phyloP scores from a whole-genome alignment of 805 yeast genomes.

The Yarrowia phangngaensis region DNA sequence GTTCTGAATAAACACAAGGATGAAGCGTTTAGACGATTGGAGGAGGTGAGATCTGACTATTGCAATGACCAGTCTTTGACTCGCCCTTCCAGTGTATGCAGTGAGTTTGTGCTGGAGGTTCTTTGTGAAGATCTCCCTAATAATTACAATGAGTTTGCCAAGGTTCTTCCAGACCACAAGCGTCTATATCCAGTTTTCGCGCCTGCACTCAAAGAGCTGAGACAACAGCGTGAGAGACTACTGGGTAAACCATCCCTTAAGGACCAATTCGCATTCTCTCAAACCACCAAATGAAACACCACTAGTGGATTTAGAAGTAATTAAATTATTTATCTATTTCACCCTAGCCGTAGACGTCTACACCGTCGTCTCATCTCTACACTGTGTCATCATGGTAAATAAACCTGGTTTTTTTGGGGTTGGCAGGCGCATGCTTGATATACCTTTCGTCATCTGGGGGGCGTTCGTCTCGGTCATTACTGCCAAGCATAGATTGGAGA shows the following conservation, averaged over 20 bases:
- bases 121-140: not conserved
- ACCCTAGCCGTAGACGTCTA: no score
- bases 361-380: no score
- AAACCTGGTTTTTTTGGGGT: conserved; percentile 51
- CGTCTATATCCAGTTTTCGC: not conserved
- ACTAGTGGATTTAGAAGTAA: not conserved
- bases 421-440: conserved; percentile 50
- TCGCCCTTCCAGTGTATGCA: conserved; percentile 1
- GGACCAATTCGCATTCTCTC: conserved; percentile 14
- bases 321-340: no score
- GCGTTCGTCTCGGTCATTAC: conserved; percentile 46
- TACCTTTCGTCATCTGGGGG: conserved; percentile 58
- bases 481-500: conserved; percentile 59
- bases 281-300: not conserved
- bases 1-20: not conserved
- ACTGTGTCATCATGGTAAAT: conserved; percentile 57
- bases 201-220: not conserved
- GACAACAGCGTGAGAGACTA: conserved; percentile 1
- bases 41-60: conserved; percentile 5
- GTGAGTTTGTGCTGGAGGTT: conserved; percentile 8
- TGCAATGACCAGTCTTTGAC: not conserved
- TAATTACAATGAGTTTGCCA: not conserved
- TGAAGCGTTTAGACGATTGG: not conserved
- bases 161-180: conserved; percentile 8
- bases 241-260: not conserved